Evolutionary conservation across 495 filamentous ascomycete genomes (phyloP).

Genomic region (Cercophora newfieldiana): DNA sequence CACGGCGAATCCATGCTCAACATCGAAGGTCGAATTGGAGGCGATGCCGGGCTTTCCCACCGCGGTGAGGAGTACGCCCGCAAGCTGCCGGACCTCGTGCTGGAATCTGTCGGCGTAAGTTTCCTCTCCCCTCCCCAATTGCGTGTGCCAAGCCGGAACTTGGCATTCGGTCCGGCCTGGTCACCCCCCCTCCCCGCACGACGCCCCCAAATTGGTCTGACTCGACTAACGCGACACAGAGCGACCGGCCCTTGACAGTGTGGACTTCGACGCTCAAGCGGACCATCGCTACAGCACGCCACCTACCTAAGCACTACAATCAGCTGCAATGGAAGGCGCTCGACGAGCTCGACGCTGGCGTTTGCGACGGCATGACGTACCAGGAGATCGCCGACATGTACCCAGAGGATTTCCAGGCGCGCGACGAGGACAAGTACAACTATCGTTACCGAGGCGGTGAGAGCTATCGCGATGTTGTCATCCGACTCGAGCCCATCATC

Average conservation of each 20-base stretch:
- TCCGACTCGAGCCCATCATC: conserved; percentile 96
- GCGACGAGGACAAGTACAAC: conserved; percentile 98
- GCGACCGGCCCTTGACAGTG: conserved; percentile 78
- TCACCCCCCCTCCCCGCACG: background rate
- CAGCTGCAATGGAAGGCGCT: conserved; percentile 98
- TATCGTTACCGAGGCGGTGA: conserved; percentile 97
- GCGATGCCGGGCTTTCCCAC: conserved; percentile 82
- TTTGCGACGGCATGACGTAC: conserved; percentile 94
- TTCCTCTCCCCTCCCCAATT: conserved; percentile 1
- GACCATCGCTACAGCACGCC: conserved; percentile 86
- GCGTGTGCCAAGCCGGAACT: conserved; percentile 22
- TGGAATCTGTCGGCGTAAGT: conserved; percentile 71
- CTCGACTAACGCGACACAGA: conserved; percentile 37
- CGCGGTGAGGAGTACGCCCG: conserved; percentile 84
- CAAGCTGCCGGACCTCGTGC: conserved; percentile 76
- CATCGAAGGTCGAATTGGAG: conserved; percentile 82
- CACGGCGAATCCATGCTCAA: conserved; percentile 95
- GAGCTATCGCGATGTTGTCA: conserved; percentile 96
- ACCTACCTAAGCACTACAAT: conserved; percentile 72
- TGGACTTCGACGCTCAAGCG: conserved; percentile 96
- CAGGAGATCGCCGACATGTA: conserved; percentile 86
- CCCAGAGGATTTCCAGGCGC: conserved; percentile 89
- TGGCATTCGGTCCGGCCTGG: conserved; percentile 3
- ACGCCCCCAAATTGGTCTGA: conserved; percentile 7
- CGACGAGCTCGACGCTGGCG: conserved; percentile 93